Evolutionary conservation across 78 protist genomes (phyloP), one percentile per base, ranked within the genome.

Genomic region (Dictyostelium capitatum): DNA sequence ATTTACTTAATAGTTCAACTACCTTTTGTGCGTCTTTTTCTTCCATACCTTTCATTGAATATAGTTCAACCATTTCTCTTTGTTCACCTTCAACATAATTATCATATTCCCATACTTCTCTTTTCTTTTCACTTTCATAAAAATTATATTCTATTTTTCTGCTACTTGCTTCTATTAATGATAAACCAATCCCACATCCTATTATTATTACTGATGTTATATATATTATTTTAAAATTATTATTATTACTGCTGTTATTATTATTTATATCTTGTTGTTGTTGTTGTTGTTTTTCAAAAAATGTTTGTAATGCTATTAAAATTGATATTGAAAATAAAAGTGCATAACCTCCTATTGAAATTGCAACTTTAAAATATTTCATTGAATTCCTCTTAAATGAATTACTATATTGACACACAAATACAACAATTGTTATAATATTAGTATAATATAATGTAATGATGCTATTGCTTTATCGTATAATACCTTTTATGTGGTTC

Each of bases 71-170:
- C 95, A 90, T 90, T 64, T 90, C 95, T 47, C 75, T 46, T 75
- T 80, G 80, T 53, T 90, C 95, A 14, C 95, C 95, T 70, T 90
- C 95, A 2, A 90, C 74, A 50, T 90, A 90, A 62, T 90, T 90
- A n/a, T 90, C 95, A 17, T 90, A 90, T 53, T 90, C 95, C 95
- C 95, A 83, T 1, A 37, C 79, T 30, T 83, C 91, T 57, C 91
- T 28, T 47, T 43, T n/a, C 28, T 83, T 83, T 43, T 83, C 91
- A 28, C 82, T 72, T 12, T 83, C 77, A 37, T 83, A 83, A 28
- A 83, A 83, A 37, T 53, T 56, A 41, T 54, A 50, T 54, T 83
- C 91, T 6, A 73, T 28, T 10, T 73, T 73, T 73, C 65, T 83
- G 64, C 77, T 83, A 8, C 69, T 48, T 47, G 82, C 48, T 43